Base-by-base conservation (phyloP, 371 early-diverging fungal species). In the Rhizopus microsporus region DNA sequence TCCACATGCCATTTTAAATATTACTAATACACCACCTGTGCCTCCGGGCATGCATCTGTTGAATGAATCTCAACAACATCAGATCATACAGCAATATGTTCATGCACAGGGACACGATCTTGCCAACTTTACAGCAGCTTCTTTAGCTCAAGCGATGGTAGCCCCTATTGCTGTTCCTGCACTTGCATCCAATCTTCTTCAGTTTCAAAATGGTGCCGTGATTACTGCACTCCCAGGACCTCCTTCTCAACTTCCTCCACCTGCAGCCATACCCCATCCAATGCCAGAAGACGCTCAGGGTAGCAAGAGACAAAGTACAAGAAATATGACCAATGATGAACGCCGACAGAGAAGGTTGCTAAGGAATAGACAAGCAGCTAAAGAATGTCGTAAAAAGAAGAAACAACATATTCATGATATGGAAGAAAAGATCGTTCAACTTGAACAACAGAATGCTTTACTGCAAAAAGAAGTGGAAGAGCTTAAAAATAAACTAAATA, bases 351-450 rank as follows among this genome's bases (percentile, higher is more conserved):
- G 92, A 7, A 81, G 92, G 3, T 61, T 91, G 58, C 68, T 84
- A 55, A 81, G 92, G 54, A 91, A 91, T 68, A 78, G 90, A 6
- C 75, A 90, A 31, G 92, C 92, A 1, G 92, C 92, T 42, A 89
- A 90, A 68, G 92, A 91, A 62, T 91, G 92, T 48, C 87, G 92
- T 29, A 88, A 87, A 52, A 91, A 91, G 74, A 91, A 91, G 71
- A 91, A 91, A 67, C 84, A 79, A 15, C 88, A 87, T 62, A 86
- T 91, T 35, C 77, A 77, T 35, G 87, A 87, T 35, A 80, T 91
- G 63, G 90, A 91, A 58, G 83, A 85, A 37, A 84, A 86, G 45
- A 80, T 87, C 17, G 63, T 74, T 8, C 67, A 74, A 23, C 59
- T 91, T n/a, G 85, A 87, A 56, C 77, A 83, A 31, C 88, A 92